A percentile compares a stretch with the other conserved stretches of the same genome.
Evolutionary conservation across 2,329 filamentous ascomycete species (phyloP).

Genomic region (Coniochaeta prunicola): DNA sequence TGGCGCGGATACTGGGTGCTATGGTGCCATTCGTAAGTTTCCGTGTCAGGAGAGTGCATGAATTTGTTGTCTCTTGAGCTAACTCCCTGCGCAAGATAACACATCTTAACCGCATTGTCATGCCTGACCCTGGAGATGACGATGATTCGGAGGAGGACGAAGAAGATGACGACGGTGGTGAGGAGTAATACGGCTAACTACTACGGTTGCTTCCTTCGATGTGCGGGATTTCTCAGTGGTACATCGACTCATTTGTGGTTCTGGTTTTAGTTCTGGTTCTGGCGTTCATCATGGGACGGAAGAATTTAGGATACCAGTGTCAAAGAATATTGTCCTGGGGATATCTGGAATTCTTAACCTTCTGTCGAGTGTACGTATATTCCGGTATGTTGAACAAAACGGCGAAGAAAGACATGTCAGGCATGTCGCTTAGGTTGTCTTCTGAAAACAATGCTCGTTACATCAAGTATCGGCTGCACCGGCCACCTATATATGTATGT

Average conservation of each 20-base stretch:
- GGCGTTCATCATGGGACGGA: background rate
- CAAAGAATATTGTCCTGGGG: background rate
- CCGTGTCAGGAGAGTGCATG: constrained; percentile 8
- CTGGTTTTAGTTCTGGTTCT: background rate
- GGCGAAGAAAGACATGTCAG: too few relatives aligned
- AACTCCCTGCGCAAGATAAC: constrained; percentile 43
- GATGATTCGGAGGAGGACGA: constrained; percentile 35
- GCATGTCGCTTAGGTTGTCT: too few relatives aligned
- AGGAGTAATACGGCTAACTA: background rate
- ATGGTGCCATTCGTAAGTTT: constrained; percentile 74
- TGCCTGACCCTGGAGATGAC: constrained; percentile 57
- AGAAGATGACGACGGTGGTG: constrained; percentile 1
- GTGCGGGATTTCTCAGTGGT: too few relatives aligned
- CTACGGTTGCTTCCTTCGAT: background rate
- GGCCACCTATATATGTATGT: too few relatives aligned
- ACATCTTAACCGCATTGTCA: constrained; percentile 65
- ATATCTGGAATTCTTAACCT: background rate
- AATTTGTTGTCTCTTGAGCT: constrained; percentile 1
- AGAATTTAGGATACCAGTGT: background rate
- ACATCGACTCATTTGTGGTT: too few relatives aligned
- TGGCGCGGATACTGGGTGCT: constrained; percentile 56
- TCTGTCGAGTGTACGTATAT: background rate
- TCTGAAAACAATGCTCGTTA: too few relatives aligned
- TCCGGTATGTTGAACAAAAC: background rate
- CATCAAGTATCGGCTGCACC: too few relatives aligned